These are phyloP conservation scores for Arthrinium phaeospermum DNA, from an alignment of 2,329 filamentous ascomycete genomes.

Conservation along the genomic window DNA sequence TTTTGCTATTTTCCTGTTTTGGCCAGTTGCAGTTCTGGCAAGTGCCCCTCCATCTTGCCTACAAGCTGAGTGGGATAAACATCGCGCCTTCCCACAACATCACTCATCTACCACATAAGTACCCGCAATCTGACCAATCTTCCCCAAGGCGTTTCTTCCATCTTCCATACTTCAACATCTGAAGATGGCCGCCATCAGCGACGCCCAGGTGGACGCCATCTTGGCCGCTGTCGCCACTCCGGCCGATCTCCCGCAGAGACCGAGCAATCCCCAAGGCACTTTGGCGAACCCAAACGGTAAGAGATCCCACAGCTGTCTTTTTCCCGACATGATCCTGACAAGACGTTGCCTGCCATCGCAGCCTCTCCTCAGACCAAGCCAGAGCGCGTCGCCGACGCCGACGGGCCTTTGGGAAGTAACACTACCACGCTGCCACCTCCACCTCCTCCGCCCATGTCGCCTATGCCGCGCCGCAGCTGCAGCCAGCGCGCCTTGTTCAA, in stretches of 20 bases:
- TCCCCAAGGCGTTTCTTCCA: neutral
- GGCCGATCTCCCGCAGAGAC: neutral
- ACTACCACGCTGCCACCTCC: neutral
- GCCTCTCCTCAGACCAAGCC: slow-evolving; percentile 6
- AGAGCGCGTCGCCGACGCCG: neutral
- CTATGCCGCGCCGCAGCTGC: neutral
- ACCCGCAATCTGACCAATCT: neutral
- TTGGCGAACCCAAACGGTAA: neutral
- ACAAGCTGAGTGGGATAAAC: neutral
- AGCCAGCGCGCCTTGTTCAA: neutral
- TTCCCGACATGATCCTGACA: neutral
- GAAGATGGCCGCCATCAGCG: neutral
- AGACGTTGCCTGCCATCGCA: neutral
- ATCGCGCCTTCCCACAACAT: neutral
- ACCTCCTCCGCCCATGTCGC: neutral
- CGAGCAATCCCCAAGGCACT: neutral
- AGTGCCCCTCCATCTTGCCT: neutral
- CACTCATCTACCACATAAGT: neutral
- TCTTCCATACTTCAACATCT: neutral
- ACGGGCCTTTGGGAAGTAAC: neutral
- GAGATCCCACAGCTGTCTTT: neutral
- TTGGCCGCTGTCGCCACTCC: neutral
- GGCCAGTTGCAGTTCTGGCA: neutral
- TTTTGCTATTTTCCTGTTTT: neutral
- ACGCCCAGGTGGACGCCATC: neutral